These are phyloP conservation scores for Hymenoscyphus linearis DNA, from an alignment of 2,329 filamentous ascomycete genomes.

Conservation along the genomic window DNA sequence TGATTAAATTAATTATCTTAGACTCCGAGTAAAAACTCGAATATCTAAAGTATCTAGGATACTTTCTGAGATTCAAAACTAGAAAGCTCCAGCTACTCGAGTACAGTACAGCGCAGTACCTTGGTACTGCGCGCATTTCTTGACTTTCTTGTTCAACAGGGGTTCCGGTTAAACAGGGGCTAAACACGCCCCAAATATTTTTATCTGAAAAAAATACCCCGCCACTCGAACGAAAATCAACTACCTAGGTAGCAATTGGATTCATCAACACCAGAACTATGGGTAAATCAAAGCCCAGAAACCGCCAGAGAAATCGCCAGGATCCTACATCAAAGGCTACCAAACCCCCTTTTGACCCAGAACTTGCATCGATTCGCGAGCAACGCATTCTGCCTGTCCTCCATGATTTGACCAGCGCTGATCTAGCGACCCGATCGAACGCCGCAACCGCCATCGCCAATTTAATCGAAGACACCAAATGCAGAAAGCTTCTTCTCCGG, in stretches of 20 bases:
- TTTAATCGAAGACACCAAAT: slow-evolving; percentile 56
- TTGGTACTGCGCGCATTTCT: not conserved
- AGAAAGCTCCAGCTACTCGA: too few relatives aligned
- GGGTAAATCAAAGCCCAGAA: slow-evolving; percentile 53
- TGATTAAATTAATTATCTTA: too few relatives aligned
- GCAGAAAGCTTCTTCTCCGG: slow-evolving; percentile 58
- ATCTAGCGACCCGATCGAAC: slow-evolving; percentile 52
- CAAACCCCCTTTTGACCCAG: slow-evolving; percentile 58
- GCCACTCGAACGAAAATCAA: not conserved
- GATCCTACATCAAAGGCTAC: slow-evolving; percentile 53
- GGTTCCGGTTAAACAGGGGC: not conserved
- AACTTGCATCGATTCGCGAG: slow-evolving; percentile 58
- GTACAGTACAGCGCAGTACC: too few relatives aligned
- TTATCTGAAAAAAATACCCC: slow-evolving; percentile 3
- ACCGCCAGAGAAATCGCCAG: slow-evolving; percentile 44
- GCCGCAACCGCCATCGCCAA: slow-evolving; percentile 57
- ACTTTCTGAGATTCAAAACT: too few relatives aligned
- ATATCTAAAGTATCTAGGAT: too few relatives aligned
- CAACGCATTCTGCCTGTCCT: slow-evolving; percentile 59
- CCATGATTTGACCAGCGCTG: slow-evolving; percentile 52
- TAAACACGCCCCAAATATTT: not conserved
- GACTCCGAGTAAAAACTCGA: too few relatives aligned
- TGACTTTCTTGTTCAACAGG: not conserved
- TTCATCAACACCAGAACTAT: slow-evolving; percentile 34
- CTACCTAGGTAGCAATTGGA: too few relatives aligned